Evolutionary conservation across 208 protist species (phyloP).

Genomic region (Crithidia bombi): DNA sequence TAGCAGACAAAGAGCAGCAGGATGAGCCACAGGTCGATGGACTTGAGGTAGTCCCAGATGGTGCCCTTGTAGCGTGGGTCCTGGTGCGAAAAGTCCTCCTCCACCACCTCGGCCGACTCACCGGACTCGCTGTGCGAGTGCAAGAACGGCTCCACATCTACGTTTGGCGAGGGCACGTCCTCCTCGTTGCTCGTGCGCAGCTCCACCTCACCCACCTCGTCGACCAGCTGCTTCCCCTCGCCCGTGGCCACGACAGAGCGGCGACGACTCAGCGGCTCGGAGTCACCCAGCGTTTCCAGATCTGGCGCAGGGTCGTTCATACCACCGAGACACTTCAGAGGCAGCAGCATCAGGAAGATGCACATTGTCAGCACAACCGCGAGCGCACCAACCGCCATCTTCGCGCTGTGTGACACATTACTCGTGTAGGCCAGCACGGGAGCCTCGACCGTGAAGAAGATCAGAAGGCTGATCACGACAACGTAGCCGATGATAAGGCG

Average conservation of each 20-base stretch:
- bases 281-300: background rate
- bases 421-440: slow-evolving; percentile 52
- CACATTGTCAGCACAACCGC: slow-evolving; percentile 43
- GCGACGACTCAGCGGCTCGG: slow-evolving; percentile 2
- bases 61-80: slow-evolving; percentile 59
- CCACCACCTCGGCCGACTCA: slow-evolving; percentile 7
- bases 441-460: slow-evolving; percentile 66
- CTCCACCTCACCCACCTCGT: slow-evolving; percentile 6
- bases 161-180: background rate
- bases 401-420: slow-evolving; percentile 26
- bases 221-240: background rate
- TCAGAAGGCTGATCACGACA: slow-evolving; percentile 40
- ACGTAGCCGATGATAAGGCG: slow-evolving; percentile 52
- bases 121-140: background rate
- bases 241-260: background rate
- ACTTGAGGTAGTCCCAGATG: slow-evolving; percentile 43
- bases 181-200: slow-evolving; percentile 11
- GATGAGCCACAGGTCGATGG: slow-evolving; percentile 59
- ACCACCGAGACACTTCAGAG: slow-evolving; percentile 51
- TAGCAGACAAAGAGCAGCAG: slow-evolving; percentile 58
- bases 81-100: slow-evolving; percentile 32
- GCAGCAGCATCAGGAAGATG: slow-evolving; percentile 56
- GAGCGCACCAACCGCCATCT: slow-evolving; percentile 45
- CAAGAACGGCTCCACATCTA: background rate
- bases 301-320: slow-evolving; percentile 42